phyloP scores from a whole-genome alignment of 768 basidiomycete genomes.

The Boletus tomentosulus region DNA sequence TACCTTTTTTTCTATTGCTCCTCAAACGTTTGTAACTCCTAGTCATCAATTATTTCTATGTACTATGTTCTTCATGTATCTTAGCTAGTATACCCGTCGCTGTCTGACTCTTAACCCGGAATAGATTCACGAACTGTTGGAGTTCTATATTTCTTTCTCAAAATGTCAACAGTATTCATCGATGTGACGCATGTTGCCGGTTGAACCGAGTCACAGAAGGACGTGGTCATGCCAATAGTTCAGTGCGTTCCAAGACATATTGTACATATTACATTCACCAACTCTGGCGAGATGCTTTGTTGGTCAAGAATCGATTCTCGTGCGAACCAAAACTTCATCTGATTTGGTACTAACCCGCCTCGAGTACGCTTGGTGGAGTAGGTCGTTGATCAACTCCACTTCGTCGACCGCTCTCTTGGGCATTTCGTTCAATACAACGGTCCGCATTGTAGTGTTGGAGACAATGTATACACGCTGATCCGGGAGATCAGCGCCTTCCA shows the following conservation, averaged over 20 bases:
- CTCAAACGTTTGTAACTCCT: neutral
- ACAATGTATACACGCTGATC: slow-evolving; percentile 27
- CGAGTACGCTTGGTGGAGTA: neutral
- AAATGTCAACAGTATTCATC: too few relatives aligned
- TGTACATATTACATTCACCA: too few relatives aligned
- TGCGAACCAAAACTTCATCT: neutral
- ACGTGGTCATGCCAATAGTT: too few relatives aligned
- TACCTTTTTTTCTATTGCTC: neutral
- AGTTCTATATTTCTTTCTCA: too few relatives aligned
- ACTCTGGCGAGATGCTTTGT: neutral
- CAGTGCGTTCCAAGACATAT: too few relatives aligned
- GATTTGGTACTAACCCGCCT: neutral
- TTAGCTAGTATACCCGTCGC: neutral
- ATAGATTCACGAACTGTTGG: too few relatives aligned
- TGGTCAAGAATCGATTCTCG: neutral
- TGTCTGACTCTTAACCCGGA: too few relatives aligned
- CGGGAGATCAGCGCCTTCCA: slow-evolving; percentile 17
- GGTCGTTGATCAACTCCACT: slow-evolving; percentile 11
- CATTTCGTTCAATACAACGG: slow-evolving; percentile 9
- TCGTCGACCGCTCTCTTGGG: slow-evolving; percentile 22
- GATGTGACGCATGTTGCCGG: too few relatives aligned
- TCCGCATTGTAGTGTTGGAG: slow-evolving; percentile 16
- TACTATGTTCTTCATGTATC: neutral
- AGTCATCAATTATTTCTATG: neutral
- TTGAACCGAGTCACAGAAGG: too few relatives aligned